phyloP scores from a whole-genome alignment of 2,329 filamentous ascomycete species.

The Botryotinia calthae region DNA sequence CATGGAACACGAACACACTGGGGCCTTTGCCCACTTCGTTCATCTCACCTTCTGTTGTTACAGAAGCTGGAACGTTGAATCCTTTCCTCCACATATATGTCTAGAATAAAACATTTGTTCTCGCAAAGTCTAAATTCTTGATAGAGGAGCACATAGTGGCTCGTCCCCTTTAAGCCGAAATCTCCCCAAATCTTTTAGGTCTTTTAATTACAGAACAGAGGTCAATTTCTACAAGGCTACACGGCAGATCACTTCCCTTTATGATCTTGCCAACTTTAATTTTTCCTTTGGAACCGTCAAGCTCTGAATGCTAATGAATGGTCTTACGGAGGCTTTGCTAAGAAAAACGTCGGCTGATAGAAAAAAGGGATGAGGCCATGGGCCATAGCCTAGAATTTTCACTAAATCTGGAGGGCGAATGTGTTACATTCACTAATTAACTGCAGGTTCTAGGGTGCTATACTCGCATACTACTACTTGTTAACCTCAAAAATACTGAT shows the following conservation, averaged over 20 bases:
- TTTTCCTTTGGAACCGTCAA: not conserved
- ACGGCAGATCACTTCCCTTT: conserved; percentile 9
- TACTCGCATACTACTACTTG: not conserved
- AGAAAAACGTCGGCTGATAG: conserved; percentile 2
- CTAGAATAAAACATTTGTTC: not conserved
- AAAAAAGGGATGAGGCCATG: conserved; percentile 6
- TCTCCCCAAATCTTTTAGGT: not conserved
- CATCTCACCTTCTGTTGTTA: not conserved
- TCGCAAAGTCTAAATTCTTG: not conserved
- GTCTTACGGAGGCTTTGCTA: not conserved
- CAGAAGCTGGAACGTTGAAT: not conserved
- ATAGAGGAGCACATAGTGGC: conserved; percentile 12
- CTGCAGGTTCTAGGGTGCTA: not conserved
- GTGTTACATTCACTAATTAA: not conserved
- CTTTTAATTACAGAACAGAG: not conserved
- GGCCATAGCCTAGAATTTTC: not conserved
- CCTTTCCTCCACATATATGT: not conserved
- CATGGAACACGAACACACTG: conserved; percentile 10
- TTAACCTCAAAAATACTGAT: not conserved
- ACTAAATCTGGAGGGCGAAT: not conserved
- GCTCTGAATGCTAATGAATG: not conserved
- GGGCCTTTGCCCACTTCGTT: conserved; percentile 2
- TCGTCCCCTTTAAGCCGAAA: not conserved
- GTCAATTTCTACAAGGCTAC: conserved; percentile 17
- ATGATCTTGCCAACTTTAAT: not conserved